phyloP scores from a whole-genome alignment of 1,139 yeast genomes.

The Kodamaea ohmeri region DNA sequence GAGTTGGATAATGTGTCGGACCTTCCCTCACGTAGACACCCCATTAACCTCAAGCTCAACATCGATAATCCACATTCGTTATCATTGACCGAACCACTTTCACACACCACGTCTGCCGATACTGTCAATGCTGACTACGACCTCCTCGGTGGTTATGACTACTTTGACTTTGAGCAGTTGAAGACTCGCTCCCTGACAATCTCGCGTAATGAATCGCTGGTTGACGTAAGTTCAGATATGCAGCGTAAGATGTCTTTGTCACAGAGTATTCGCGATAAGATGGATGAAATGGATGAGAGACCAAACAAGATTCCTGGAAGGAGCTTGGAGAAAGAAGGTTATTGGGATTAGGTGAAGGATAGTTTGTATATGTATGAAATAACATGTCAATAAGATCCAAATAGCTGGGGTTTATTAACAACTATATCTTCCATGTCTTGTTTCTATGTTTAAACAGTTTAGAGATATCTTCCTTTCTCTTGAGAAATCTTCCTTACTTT shows the following conservation, averaged over 20 bases:
- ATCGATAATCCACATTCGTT: constrained; percentile 8
- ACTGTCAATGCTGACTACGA: constrained; percentile 25
- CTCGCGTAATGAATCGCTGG: constrained; percentile 32
- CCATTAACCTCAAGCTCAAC: constrained; percentile 30
- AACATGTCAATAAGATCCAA: too few relatives aligned
- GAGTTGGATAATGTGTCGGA: constrained; percentile 33
- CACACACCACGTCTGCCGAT: constrained; percentile 22
- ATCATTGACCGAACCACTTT: constrained; percentile 15
- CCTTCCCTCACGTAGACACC: constrained; percentile 35
- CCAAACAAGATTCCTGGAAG: constrained; percentile 1
- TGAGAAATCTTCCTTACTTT: too few relatives aligned
- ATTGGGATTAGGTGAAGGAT: neutral
- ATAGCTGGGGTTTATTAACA: too few relatives aligned
- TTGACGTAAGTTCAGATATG: constrained; percentile 22
- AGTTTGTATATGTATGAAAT: too few relatives aligned
- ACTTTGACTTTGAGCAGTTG: constrained; percentile 66
- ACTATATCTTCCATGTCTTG: too few relatives aligned
- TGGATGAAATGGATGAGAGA: constrained; percentile 6
- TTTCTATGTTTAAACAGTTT: too few relatives aligned
- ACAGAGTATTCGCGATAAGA: constrained; percentile 38
- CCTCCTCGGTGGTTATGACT: constrained; percentile 69
- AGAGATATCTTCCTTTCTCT: too few relatives aligned
- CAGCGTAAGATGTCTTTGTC: constrained; percentile 32
- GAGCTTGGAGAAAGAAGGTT: neutral
- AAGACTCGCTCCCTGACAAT: constrained; percentile 32